phyloP scores from a whole-genome alignment of 164 flowering plant species.

The Magnolia sinica region DNA sequence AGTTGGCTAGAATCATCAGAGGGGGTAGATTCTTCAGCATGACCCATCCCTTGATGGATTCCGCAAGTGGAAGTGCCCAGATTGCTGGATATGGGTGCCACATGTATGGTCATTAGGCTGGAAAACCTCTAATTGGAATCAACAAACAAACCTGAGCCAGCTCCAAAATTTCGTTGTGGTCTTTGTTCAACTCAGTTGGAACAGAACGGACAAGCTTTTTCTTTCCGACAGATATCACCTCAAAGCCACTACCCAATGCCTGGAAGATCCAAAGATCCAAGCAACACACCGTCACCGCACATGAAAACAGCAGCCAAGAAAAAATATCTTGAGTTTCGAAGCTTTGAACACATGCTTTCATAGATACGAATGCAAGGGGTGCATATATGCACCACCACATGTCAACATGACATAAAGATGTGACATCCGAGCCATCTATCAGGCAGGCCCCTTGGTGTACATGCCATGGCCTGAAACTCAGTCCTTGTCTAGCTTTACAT shows the following conservation, averaged over 20 bases:
- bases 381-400: not conserved
- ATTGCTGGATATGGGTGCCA: not conserved
- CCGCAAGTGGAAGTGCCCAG: not conserved
- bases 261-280: constrained; percentile 23
- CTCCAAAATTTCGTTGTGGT: constrained; percentile 94
- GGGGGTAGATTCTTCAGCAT: not conserved
- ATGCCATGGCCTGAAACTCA: not conserved
- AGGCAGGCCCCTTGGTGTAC: not conserved
- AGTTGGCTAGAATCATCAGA: not conserved
- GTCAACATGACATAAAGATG: not conserved
- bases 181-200: constrained; percentile 95
- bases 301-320: not conserved
- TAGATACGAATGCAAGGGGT: not conserved
- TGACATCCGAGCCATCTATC: not conserved
- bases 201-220: constrained; percentile 90
- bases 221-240: constrained; percentile 91
- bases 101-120: not conserved
- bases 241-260: constrained; percentile 90
- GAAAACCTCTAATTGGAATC: too few relatives aligned
- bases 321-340: not conserved
- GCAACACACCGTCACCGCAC: not conserved
- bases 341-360: not conserved
- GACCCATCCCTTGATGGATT: not conserved
- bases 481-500: too few relatives aligned
- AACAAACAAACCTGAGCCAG: constrained; percentile 70